Percentiles rank a stretch among this genome's conserved stretches.
These are phyloP conservation scores for Heritiera fomes DNA, from an alignment of 345 rosid genomes.

Conservation along the genomic window DNA sequence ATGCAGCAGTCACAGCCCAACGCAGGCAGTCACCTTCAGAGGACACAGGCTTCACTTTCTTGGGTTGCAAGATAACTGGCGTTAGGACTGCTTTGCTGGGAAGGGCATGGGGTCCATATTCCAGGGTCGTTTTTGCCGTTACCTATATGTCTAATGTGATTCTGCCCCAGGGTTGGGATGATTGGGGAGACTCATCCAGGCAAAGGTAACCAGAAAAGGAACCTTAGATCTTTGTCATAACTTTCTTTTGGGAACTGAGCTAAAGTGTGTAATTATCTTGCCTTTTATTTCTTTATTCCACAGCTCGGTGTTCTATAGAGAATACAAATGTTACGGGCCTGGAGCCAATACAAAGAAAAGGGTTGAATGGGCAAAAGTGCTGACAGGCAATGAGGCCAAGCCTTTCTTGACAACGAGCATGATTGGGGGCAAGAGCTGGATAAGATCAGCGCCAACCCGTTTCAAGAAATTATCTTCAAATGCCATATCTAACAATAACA, in stretches of 20 bases:
- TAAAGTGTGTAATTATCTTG: background rate
- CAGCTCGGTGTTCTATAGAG: constrained; percentile 7
- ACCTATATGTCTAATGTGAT: constrained; percentile 16
- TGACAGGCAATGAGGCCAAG: constrained; percentile 8
- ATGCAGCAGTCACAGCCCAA: constrained; percentile 11
- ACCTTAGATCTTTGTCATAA: background rate
- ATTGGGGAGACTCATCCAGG: constrained; percentile 18
- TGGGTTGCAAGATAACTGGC: constrained; percentile 19
- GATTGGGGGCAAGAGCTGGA: constrained; percentile 23
- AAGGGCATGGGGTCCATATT: constrained; percentile 21
- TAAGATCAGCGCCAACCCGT: background rate
- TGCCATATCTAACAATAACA: background rate
- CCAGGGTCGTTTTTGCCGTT: constrained; percentile 9
- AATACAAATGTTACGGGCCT: constrained; percentile 15
- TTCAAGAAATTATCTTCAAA: constrained; percentile 15
- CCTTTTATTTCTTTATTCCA: background rate
- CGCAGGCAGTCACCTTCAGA: constrained; percentile 11
- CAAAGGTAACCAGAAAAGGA: background rate
- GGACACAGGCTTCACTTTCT: constrained; percentile 16
- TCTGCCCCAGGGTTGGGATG: constrained; percentile 20
- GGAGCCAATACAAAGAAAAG: constrained; percentile 6
- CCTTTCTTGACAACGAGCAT: constrained; percentile 19
- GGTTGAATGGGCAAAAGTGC: constrained; percentile 13
- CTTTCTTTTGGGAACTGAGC: background rate
- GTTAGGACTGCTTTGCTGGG: background rate